Conservation (phyloP, 441 rosid species). For the Populus hybrid region DNA sequence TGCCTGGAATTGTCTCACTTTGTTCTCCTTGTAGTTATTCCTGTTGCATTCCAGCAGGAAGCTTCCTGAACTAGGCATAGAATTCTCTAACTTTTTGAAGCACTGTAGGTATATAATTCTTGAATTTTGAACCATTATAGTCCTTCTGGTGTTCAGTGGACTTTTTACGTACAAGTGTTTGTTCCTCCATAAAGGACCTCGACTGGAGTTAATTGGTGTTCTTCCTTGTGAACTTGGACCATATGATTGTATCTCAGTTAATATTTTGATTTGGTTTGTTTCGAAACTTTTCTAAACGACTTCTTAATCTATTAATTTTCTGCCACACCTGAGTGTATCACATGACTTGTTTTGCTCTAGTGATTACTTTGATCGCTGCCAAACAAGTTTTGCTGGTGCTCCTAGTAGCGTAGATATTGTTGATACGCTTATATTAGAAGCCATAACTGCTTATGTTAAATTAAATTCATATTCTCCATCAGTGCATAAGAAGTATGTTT, state of each 20-base stretch:
- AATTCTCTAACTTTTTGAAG: too few relatives aligned
- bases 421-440: not conserved
- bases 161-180: not conserved
- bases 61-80: too few relatives aligned
- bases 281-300: not conserved
- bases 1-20: too few relatives aligned
- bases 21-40: too few relatives aligned
- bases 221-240: not conserved
- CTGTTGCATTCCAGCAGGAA: too few relatives aligned
- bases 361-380: not conserved
- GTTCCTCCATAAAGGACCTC: too few relatives aligned
- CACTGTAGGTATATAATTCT: too few relatives aligned
- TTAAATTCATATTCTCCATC: not conserved
- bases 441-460: not conserved
- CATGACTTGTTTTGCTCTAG: not conserved
- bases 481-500: not conserved
- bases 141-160: not conserved
- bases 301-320: too few relatives aligned
- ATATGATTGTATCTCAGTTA: not conserved
- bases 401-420: not conserved
- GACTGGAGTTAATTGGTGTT: not conserved
- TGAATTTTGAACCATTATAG: too few relatives aligned
- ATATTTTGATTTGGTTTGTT: not conserved
- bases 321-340: not conserved
- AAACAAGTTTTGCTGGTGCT: not conserved